Evolutionary conservation across 306 rosid genomes (phyloP), one percentile per base, ranked within the genome.

Genomic region (Alnus glutinosa): DNA sequence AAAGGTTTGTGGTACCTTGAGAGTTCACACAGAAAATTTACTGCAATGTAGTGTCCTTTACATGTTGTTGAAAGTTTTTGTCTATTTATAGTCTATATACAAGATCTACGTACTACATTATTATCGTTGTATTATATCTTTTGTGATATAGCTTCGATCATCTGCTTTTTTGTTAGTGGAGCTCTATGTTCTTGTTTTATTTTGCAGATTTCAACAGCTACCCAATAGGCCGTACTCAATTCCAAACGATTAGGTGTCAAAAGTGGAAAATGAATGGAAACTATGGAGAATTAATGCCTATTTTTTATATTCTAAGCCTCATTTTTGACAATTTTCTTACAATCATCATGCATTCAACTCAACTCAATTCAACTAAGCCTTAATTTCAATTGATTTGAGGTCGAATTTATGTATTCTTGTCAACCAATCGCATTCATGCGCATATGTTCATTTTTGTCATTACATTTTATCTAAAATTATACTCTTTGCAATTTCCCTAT

Each of bases 1-100:
- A 44, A 42, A 68, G 73, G 52, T 68, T 15, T 37, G 70, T 68
- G 73, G 23, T 68, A 28, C 39, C 16, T 61, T 61, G 16, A 68
- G 73, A 15, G 73, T 23, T 68, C 32, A 68, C 30, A 39, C 73
- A 37, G 73, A 68, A 7, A 42, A 10, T 5, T 44, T 18, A 16
- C 32, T 19, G 50, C 68, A 8, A n/a, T 69, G 15, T 18, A 69
- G 55, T 44, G 1, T n/a, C 54, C 15, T 46, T 50, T 18, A 10
- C 4, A 2, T 69, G 73, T 68, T 2, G 73, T 47, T 16, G 16
- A 46, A 51, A 36, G 50, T 67, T 16, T 36, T 36, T 67, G 49
- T 34, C 28, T 61, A 23, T 28, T 13, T 61, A 5, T 28, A 6
- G 42, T 62, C 15, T 36, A 39, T 44, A 59, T 59, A 8, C 67